Base-by-base conservation (phyloP, 2,329 filamentous ascomycete genomes). In the Diplodia mutila region DNA sequence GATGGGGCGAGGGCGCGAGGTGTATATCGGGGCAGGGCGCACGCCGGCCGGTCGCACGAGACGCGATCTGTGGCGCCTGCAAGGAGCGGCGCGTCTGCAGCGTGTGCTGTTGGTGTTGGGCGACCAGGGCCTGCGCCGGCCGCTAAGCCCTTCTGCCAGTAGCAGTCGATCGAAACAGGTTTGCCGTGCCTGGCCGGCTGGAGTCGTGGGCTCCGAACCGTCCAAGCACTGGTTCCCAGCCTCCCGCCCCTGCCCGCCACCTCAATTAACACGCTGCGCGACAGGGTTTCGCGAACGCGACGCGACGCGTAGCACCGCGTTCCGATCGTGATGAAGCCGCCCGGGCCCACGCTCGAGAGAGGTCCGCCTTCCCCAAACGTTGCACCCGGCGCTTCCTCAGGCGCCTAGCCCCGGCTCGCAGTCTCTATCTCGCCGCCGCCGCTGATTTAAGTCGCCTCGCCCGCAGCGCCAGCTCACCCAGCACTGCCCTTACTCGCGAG, bases 31-130 rank as follows among this genome's bases (percentile, higher is more conserved):
- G 34, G 21, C 29, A 49, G 65, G 54, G 65, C 42, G 55, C 46
- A 37, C 61, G 48, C 42, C 51, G 49, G 46, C 39, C 27, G 27
- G 46, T 51, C 29, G 25, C 16, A 63, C 59, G 42, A 63, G 59
- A 63, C 59, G 16, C 61, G 49, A 53, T 65, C 18, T 63, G 42
- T 63, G 59, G 59, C 59, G 42, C 23, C 32, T 48, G 65, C 65
- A 59, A 59, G 65, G 53, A 67, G 34, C 11, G 54, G 54, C 54
- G 65, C 55, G 65, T 61, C 39, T 61, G 29, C 48, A 46, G 32
- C 54, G 65, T 67, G 65, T 67, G 23, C 46, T 37, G 42, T 52
- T 67, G 65, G 65, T 67, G 65, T 67, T 46, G 34, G 42, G 42
- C 42, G 42, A 46, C 42, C 7, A 46, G 42, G 42, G 29, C 54